Percentiles rank a stretch among this genome's conserved stretches.
phyloP scores from a whole-genome alignment of 129 eudicot genomes.

The Smallanthus sonchifolius region DNA sequence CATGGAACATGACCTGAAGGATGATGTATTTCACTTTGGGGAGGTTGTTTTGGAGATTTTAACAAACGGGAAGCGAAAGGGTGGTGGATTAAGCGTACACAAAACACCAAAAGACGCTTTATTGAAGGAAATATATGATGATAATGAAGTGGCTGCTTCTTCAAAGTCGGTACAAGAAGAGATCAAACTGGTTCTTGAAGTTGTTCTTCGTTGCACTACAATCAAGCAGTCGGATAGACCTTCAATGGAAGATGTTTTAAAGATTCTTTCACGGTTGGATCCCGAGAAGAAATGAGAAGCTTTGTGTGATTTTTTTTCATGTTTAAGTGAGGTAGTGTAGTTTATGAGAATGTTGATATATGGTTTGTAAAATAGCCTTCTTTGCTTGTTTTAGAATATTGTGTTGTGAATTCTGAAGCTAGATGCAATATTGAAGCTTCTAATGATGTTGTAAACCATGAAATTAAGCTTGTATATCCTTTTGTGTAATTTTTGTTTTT shows the following conservation, averaged over 20 bases:
- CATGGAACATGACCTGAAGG: conserved; percentile 49
- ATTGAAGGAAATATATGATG: conserved; percentile 45
- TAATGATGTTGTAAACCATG: conserved; percentile 13
- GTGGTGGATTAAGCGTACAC: conserved; percentile 36
- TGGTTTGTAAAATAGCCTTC: conserved; percentile 23
- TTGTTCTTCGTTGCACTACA: conserved; percentile 62
- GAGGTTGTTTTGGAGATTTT: conserved; percentile 58
- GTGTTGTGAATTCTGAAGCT: conserved; percentile 1
- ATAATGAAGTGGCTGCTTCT: conserved; percentile 40
- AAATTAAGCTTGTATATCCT: conserved; percentile 2
- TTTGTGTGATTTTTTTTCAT: not conserved
- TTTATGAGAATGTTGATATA: conserved; percentile 23
- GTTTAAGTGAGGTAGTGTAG: conserved; percentile 5
- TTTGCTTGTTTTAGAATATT: conserved; percentile 26
- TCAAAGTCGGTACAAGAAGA: conserved; percentile 47
- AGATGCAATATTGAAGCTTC: conserved; percentile 11
- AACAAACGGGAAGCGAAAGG: conserved; percentile 58
- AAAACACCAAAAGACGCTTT: conserved; percentile 49
- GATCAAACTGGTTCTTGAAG: conserved; percentile 50
- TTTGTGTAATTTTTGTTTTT: conserved; percentile 1
- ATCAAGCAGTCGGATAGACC: conserved; percentile 61
- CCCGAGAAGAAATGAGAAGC: conserved; percentile 23
- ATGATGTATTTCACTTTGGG: conserved; percentile 70
- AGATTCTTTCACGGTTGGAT: conserved; percentile 47
- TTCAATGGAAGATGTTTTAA: conserved; percentile 66